Conservation (phyloP, 768 basidiomycete genomes). For the Amanita muscaria region DNA sequence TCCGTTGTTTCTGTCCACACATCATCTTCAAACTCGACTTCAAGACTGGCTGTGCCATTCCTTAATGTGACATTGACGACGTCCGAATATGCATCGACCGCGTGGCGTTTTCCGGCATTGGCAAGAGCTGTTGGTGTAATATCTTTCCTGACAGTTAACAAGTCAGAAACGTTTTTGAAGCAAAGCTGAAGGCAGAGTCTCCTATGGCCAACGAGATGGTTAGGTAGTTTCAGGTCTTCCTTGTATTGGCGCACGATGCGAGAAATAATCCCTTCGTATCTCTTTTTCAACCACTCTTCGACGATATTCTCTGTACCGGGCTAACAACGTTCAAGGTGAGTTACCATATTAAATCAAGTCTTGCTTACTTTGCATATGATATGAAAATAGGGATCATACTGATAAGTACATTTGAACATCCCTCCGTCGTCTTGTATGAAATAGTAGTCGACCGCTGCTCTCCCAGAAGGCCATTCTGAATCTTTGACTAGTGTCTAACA, state of each 20-base stretch:
- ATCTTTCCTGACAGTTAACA: constrained; percentile 81
- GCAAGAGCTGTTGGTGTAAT: constrained; percentile 82
- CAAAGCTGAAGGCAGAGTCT: constrained; percentile 81
- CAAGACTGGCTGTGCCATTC: constrained; percentile 40
- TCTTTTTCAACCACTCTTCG: constrained; percentile 93
- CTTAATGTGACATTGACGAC: constrained; percentile 73
- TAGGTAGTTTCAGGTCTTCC: constrained; percentile 91
- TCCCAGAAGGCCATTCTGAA: constrained; percentile 73
- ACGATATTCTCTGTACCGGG: constrained; percentile 78
- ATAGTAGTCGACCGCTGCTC: constrained; percentile 90
- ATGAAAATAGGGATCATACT: constrained; percentile 91
- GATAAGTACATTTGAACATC: constrained; percentile 90
- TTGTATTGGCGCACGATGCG: constrained; percentile 77
- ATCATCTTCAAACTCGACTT: constrained; percentile 60
- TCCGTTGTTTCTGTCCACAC: constrained; percentile 39
- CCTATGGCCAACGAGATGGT: constrained; percentile 93
- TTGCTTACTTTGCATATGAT: constrained; percentile 79
- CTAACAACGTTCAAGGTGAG: constrained; percentile 28
- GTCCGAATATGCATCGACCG: constrained; percentile 96
- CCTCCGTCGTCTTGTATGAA: constrained; percentile 96
- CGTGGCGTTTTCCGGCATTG: constrained; percentile 88
- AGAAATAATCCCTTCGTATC: constrained; percentile 79
- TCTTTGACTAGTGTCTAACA: constrained; percentile 79
- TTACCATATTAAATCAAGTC: not conserved
- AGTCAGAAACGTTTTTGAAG: constrained; percentile 91